These are phyloP conservation scores for Cystofilobasidium capitatum DNA, from an alignment of 768 basidiomycete species.

Conservation along the genomic window DNA sequence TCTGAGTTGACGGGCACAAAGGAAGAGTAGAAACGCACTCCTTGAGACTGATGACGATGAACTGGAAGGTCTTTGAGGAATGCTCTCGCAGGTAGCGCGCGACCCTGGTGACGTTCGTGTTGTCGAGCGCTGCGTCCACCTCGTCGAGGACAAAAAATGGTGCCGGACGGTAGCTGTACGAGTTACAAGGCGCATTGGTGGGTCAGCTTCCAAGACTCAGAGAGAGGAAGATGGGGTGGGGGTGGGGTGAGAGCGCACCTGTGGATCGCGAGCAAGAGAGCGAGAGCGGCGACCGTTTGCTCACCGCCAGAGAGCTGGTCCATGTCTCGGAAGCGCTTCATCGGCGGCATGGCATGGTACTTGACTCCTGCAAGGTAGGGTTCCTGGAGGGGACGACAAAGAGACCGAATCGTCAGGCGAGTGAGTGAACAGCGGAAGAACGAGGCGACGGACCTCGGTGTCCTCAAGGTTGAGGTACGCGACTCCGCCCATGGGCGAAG, in stretches of 20 bases:
- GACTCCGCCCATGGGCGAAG: conserved; percentile 86
- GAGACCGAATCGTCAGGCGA: background rate
- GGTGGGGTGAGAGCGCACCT: conserved; percentile 47
- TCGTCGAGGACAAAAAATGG: conserved; percentile 99
- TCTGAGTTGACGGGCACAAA: background rate
- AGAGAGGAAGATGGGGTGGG: background rate
- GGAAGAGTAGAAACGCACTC: conserved; percentile 46
- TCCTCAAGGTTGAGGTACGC: conserved; percentile 95
- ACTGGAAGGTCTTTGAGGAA: conserved; percentile 78
- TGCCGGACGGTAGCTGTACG: conserved; percentile 75
- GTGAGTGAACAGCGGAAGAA: background rate
- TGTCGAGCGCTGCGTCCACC: conserved; percentile 93
- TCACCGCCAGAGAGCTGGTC: conserved; percentile 96
- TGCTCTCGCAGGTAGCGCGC: conserved; percentile 85
- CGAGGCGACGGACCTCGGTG: conserved; percentile 56
- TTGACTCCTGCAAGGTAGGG: conserved; percentile 84
- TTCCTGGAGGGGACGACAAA: conserved; percentile 47
- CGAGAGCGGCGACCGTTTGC: conserved; percentile 96
- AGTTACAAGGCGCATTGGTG: background rate
- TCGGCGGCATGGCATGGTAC: conserved; percentile 99
- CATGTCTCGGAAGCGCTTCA: conserved; percentile 99
- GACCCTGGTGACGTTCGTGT: conserved; percentile 94
- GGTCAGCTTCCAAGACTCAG: background rate
- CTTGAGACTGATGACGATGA: conserved; percentile 94
- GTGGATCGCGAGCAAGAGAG: conserved; percentile 91